Evolutionary conservation across 495 filamentous ascomycete species (phyloP), one percentile per base, ranked within the genome.

Genomic region (Bombardia bombarda): DNA sequence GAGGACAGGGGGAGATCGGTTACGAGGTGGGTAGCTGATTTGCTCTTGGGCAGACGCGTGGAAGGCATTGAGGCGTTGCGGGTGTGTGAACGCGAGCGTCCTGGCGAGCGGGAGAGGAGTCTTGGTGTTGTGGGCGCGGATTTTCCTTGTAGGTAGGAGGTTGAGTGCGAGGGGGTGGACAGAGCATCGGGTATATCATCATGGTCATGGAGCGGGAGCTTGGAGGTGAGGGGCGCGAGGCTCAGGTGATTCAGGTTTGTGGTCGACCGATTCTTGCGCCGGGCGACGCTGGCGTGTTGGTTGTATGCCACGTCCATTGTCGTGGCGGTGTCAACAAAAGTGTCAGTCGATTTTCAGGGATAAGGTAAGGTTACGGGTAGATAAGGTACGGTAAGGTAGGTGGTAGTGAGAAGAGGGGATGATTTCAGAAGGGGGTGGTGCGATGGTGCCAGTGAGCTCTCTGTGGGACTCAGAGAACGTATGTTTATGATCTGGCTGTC

Each of bases 161-260:
- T 49, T 36, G 58, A 65, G 32, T 24, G 19, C 21, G 38, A 16
- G 20, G 37, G 22, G 54, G 55, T 17, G 26, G 9, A 13, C 9
- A 28, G 26, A 47, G 40, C 41, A 49, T 30, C 40, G 9, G 30
- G 16, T 32, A 61, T 46, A 44, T 68, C 58, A 42, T 79, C 73
- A 40, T 69, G 60, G 50, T 82, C 74, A 43, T 61, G 53, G 37
- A 81, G 66, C 39, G 82, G 79, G 45, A 82, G 75, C 58, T 70
- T 74, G 38, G 80, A 75, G 13, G 80, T 83, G 16, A 87, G 67
- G 43, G 82, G 82, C 23, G 79, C 75, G 37, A 85, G 71, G 19
- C 78, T 78, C 48, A 75, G 62, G 49, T 75, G 68, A 40, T 70
- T 67, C 43, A 72, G 53, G 55, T 68, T 69, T 17, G 60, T 66